Percentiles rank a stretch among this genome's conserved stretches.
Evolutionary conservation across 371 early-diverging fungal genomes (phyloP).

Genomic region (Umbelopsis sp.): DNA sequence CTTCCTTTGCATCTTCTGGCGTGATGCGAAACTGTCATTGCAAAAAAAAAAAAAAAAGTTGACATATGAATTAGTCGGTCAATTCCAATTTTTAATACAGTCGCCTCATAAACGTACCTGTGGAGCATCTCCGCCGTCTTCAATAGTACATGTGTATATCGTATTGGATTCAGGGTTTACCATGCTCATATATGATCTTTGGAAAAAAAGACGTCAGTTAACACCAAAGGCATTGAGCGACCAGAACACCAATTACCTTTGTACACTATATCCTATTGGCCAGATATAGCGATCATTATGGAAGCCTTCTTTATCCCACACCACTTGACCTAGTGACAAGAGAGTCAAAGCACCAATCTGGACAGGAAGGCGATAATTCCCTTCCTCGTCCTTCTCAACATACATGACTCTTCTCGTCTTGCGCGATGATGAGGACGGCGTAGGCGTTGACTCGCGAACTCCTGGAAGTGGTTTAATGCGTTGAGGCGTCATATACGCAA

Average conservation of each 20-base stretch:
- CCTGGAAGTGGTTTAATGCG: not conserved
- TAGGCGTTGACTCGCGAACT: not conserved
- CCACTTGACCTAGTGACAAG: slow-evolving; percentile 72
- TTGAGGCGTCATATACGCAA: slow-evolving; percentile 14
- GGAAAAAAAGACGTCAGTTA: not conserved
- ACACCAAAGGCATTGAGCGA: not conserved
- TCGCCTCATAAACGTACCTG: slow-evolving; percentile 27
- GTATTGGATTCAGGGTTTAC: slow-evolving; percentile 63
- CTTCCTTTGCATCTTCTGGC: slow-evolving; percentile 31
- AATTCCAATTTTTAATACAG: not conserved
- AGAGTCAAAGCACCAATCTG: slow-evolving; percentile 85
- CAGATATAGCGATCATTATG: slow-evolving; percentile 92
- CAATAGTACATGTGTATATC: slow-evolving; percentile 75
- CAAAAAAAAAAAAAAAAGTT: not conserved
- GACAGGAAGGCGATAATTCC: slow-evolving; percentile 77
- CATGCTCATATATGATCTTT: slow-evolving; percentile 75
- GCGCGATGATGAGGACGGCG: slow-evolving; percentile 13
- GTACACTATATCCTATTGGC: slow-evolving; percentile 83
- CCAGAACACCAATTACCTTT: not conserved
- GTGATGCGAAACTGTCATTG: slow-evolving; percentile 64
- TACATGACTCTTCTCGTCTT: slow-evolving; percentile 56
- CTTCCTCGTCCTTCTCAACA: slow-evolving; percentile 68
- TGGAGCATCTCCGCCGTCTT: slow-evolving; percentile 84
- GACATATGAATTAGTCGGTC: not conserved
- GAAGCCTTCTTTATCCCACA: slow-evolving; percentile 76